Evolutionary conservation across 2,329 filamentous ascomycete species (phyloP).

Genomic region (Xylariomycetidae sp.): DNA sequence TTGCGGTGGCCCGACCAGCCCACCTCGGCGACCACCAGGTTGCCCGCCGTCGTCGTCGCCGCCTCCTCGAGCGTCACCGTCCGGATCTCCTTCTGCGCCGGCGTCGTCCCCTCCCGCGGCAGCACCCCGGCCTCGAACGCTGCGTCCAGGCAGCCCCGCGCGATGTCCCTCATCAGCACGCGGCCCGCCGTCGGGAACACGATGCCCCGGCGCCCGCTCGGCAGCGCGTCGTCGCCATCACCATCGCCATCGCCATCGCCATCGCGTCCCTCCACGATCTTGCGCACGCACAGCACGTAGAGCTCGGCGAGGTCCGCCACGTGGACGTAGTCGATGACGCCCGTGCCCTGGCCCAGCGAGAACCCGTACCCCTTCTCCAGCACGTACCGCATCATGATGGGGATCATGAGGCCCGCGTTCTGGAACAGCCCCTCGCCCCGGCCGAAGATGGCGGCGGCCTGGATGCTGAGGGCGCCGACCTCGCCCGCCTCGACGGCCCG

Average conservation of each 20-base stretch:
- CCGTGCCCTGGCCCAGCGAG: slow-evolving; percentile 10
- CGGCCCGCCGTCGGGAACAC: neutral
- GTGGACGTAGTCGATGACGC: slow-evolving; percentile 12
- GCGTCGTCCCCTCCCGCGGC: slow-evolving; percentile 2
- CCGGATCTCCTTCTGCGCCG: slow-evolving; percentile 5
- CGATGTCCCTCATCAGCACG: slow-evolving; percentile 1
- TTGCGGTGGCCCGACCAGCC: slow-evolving; percentile 3
- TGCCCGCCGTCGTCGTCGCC: slow-evolving; percentile 8
- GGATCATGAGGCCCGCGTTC: slow-evolving; percentile 8
- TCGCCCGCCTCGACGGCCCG: slow-evolving; percentile 4
- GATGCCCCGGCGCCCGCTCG: neutral
- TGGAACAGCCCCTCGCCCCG: slow-evolving; percentile 13
- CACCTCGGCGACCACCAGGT: slow-evolving; percentile 7
- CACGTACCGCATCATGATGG: slow-evolving; percentile 15
- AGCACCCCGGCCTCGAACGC: slow-evolving; percentile 11
- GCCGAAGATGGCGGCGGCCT: slow-evolving; percentile 12
- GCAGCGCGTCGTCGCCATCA: neutral
- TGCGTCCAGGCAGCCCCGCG: slow-evolving; percentile 7
- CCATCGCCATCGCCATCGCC: too few relatives aligned
- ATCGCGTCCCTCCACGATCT: slow-evolving; percentile 5
- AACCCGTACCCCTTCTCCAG: slow-evolving; percentile 11
- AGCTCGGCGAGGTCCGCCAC: slow-evolving; percentile 14
- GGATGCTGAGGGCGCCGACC: slow-evolving; percentile 11
- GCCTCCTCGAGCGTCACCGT: slow-evolving; percentile 7
- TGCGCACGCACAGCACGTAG: slow-evolving; percentile 9